Conservation (phyloP, 805 yeast genomes). For the Starmerella floricola region DNA sequence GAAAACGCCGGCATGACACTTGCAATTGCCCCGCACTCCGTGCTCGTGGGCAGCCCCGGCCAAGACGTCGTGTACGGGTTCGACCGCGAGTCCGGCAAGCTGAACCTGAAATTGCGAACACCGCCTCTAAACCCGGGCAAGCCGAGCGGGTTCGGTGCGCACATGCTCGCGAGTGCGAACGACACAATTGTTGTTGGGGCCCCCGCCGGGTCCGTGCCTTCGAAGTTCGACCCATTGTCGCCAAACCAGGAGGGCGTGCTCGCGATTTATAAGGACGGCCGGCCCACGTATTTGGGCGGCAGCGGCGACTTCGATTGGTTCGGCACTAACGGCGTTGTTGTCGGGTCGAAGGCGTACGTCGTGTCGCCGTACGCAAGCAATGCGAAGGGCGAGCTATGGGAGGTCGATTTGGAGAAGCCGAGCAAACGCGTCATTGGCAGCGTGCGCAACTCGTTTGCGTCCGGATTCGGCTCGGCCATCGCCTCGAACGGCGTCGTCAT, state of each 20-base stretch:
- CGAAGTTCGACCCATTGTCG: slow-evolving; percentile 4
- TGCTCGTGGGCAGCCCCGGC: slow-evolving; percentile 34
- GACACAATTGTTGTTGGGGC: slow-evolving; percentile 28
- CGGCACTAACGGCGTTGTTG: slow-evolving; percentile 29
- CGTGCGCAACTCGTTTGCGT: slow-evolving; percentile 24
- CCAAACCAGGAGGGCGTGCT: slow-evolving; percentile 34
- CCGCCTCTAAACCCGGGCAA: slow-evolving; percentile 10
- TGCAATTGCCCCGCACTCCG: slow-evolving; percentile 22
- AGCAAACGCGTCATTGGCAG: slow-evolving; percentile 17
- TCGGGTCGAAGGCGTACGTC: slow-evolving; percentile 22
- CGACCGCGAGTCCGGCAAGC: slow-evolving; percentile 21
- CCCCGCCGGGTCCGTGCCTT: slow-evolving; percentile 16
- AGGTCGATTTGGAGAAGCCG: slow-evolving; percentile 26
- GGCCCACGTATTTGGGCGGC: slow-evolving; percentile 14
- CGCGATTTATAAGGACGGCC: slow-evolving; percentile 28
- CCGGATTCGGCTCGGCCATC: slow-evolving; percentile 37
- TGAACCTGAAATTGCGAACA: slow-evolving; percentile 15
- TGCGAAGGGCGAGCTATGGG: slow-evolving; percentile 41
- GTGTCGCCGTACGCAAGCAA: slow-evolving; percentile 34
- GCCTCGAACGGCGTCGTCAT: slow-evolving; percentile 20
- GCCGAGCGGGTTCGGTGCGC: slow-evolving; percentile 25
- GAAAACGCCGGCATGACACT: slow-evolving; percentile 36
- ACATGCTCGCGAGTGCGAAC: slow-evolving; percentile 20
- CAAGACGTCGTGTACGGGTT: slow-evolving; percentile 32
- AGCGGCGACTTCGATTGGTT: slow-evolving; percentile 24